These are phyloP conservation scores for Kappamyces sp. DNA, from an alignment of 192 early-diverging fungal genomes.

Conservation along the genomic window DNA sequence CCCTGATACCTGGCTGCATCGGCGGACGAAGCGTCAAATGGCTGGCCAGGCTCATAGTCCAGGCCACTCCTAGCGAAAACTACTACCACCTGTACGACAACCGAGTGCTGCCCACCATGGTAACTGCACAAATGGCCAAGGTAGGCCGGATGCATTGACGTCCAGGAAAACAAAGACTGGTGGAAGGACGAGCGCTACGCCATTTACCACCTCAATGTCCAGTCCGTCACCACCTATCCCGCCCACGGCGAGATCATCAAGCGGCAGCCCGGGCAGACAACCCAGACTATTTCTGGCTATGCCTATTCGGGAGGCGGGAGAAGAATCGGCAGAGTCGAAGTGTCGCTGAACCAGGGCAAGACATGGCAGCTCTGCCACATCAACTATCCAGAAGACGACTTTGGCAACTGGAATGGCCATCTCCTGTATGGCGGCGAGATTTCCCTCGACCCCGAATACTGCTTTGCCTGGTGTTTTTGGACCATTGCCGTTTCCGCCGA, in stretches of 20 bases:
- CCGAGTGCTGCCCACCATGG: slow-evolving; percentile 72
- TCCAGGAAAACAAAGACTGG: slow-evolving; percentile 30
- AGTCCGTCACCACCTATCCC: slow-evolving; percentile 70
- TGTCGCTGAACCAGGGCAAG: slow-evolving; percentile 67
- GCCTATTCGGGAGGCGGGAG: slow-evolving; percentile 73
- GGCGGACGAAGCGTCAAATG: slow-evolving; percentile 85
- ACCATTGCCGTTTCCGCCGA: too few species aligned
- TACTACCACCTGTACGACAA: slow-evolving; percentile 80
- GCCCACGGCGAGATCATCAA: slow-evolving; percentile 42
- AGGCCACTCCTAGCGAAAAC: slow-evolving; percentile 51
- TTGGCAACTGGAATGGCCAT: too few species aligned
- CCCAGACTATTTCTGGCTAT: slow-evolving; percentile 61
- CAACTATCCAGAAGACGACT: too few species aligned
- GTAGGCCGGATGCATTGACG: slow-evolving; percentile 26
- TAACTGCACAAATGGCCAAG: slow-evolving; percentile 40
- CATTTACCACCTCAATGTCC: slow-evolving; percentile 70
- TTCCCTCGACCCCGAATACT: too few species aligned
- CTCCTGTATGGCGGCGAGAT: too few species aligned
- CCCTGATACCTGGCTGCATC: slow-evolving; percentile 76
- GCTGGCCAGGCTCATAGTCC: slow-evolving; percentile 56
- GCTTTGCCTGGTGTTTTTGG: too few species aligned
- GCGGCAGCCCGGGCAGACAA: background rate
- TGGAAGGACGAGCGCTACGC: slow-evolving; percentile 54
- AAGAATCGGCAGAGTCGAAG: slow-evolving; percentile 70
- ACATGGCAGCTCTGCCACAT: slow-evolving; percentile 46